A percentile compares a stretch with the other conserved stretches of the same genome.
Evolutionary conservation across 2,329 filamentous ascomycete species (phyloP).

Genomic region (Talaromyces islandicus): DNA sequence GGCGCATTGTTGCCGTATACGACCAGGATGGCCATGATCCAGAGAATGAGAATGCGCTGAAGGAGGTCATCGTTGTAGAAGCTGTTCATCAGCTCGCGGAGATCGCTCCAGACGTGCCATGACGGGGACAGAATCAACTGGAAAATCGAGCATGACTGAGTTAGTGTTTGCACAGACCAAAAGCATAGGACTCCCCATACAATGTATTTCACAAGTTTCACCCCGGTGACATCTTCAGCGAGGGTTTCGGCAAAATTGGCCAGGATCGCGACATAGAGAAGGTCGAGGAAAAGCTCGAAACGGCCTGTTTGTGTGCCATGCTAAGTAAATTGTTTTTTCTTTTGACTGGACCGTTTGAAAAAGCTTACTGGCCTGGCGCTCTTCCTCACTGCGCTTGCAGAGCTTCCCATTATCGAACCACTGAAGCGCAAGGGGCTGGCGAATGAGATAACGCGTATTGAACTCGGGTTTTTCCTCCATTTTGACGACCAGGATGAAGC

Average conservation of each 20-base stretch:
- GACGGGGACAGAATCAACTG: slow-evolving; percentile 43
- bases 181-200: slow-evolving; percentile 9
- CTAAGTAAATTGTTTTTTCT: neutral
- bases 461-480: slow-evolving; percentile 1
- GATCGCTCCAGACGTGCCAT: slow-evolving; percentile 48
- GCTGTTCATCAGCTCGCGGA: slow-evolving; percentile 48
- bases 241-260: slow-evolving; percentile 47
- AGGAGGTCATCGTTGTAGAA: slow-evolving; percentile 48
- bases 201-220: slow-evolving; percentile 43
- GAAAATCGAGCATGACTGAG: neutral
- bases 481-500: neutral
- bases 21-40: slow-evolving; percentile 46
- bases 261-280: slow-evolving; percentile 47
- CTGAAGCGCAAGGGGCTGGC: slow-evolving; percentile 34
- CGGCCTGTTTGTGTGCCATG: slow-evolving; percentile 21
- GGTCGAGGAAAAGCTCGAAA: slow-evolving; percentile 47
- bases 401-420: slow-evolving; percentile 42
- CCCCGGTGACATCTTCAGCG: slow-evolving; percentile 40
- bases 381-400: slow-evolving; percentile 38
- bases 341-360: neutral
- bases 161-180: neutral
- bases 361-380: slow-evolving; percentile 36
- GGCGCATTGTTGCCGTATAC: slow-evolving; percentile 46
- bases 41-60: slow-evolving; percentile 45
- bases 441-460: slow-evolving; percentile 23